Evolutionary conservation across 495 filamentous ascomycete species (phyloP).

Genomic region (Penicillium coprophilum): DNA sequence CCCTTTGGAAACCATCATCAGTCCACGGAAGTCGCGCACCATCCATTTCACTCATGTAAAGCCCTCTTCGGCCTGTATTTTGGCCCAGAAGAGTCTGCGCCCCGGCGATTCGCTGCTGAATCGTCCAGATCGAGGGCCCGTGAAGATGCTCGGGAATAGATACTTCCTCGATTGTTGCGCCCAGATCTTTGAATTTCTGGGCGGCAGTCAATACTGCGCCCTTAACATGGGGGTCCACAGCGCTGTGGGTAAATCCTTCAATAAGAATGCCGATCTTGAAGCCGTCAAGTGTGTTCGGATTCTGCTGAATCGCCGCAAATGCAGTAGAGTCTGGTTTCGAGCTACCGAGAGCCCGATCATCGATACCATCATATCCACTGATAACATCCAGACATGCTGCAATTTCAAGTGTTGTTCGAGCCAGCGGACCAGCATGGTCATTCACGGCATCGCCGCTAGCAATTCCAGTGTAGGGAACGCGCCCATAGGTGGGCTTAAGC

Average conservation of each 20-base stretch:
- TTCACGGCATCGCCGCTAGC: conserved; percentile 45
- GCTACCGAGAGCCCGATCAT: conserved; percentile 51
- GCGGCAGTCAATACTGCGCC: conserved; percentile 43
- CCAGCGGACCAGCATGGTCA: conserved; percentile 52
- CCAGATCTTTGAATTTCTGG: conserved; percentile 48
- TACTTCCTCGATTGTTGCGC: conserved; percentile 52
- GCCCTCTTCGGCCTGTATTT: conserved; percentile 38
- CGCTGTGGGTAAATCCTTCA: conserved; percentile 48
- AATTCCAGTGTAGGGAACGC: conserved; percentile 52
- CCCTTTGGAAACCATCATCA: conserved; percentile 32
- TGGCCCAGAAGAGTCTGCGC: conserved; percentile 42
- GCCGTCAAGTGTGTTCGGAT: conserved; percentile 39
- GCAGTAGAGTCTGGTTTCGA: conserved; percentile 44
- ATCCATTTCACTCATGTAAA: conserved; percentile 43
- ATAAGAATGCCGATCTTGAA: conserved; percentile 53
- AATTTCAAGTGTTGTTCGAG: conserved; percentile 48
- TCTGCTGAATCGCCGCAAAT: conserved; percentile 33
- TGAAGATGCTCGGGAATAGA: conserved; percentile 52
- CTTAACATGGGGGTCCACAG: conserved; percentile 44
- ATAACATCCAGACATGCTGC: conserved; percentile 53
- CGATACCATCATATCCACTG: conserved; percentile 56
- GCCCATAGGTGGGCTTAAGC: conserved; percentile 52
- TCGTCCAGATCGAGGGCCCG: conserved; percentile 52
- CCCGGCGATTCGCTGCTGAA: conserved; percentile 43
- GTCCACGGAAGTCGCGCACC: conserved; percentile 33